These are phyloP conservation scores for Cladosporium sp. DNA, from an alignment of 2,329 filamentous ascomycete genomes.

Conservation along the genomic window DNA sequence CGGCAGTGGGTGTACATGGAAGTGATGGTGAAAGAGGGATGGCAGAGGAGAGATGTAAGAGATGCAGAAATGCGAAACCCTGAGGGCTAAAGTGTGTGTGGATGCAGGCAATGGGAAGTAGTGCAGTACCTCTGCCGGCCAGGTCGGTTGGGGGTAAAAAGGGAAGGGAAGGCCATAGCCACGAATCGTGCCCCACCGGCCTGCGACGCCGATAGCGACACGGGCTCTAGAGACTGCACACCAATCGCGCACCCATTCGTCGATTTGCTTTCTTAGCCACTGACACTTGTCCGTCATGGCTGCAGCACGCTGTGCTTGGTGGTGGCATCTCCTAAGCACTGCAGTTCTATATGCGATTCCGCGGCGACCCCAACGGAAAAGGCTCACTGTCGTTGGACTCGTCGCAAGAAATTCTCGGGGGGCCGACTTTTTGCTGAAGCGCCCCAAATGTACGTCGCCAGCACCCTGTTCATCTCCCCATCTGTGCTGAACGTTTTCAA, in stretches of 20 bases:
- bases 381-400: too few relatives aligned
- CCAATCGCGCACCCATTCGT: not conserved
- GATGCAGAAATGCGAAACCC: not conserved
- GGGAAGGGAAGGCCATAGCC: not conserved
- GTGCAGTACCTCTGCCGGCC: too few relatives aligned
- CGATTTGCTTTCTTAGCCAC: too few relatives aligned
- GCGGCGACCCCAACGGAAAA: too few relatives aligned
- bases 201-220: not conserved
- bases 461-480: not conserved
- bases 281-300: too few relatives aligned
- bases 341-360: too few relatives aligned
- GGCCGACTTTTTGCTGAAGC: too few relatives aligned
- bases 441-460: not conserved
- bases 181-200: not conserved
- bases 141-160: not conserved
- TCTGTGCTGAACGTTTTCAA: not conserved
- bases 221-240: not conserved
- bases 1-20: not conserved
- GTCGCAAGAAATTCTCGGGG: too few relatives aligned
- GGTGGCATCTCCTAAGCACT: too few relatives aligned
- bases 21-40: not conserved
- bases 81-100: too few relatives aligned
- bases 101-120: too few relatives aligned
- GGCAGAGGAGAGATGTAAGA: not conserved
- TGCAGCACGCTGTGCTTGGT: too few relatives aligned